Evolutionary conservation across 345 rosid genomes (phyloP), one percentile per base, ranked within the genome.

Genomic region (Bruguiera sexangula): DNA sequence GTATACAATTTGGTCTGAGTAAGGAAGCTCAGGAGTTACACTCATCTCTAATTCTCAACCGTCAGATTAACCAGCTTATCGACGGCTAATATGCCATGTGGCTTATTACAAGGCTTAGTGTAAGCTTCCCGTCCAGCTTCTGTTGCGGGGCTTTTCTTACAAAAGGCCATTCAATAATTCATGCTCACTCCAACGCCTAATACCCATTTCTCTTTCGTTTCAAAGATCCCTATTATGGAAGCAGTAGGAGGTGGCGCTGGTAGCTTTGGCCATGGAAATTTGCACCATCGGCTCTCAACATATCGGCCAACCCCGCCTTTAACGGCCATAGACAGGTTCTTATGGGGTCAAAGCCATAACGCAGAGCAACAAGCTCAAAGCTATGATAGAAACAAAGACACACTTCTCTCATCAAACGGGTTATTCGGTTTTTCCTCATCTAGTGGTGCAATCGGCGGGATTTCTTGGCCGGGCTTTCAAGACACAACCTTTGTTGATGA

Each of bases 281-380:
- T 70, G 50, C 66, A 63, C 8, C 59, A 65, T 22, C 72, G 63
- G 30, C 67, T 74, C 20, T 52, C 73, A 2, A 6, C n/a, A 18
- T 76, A 70, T 53, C 81, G 77, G 24, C 79, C 89, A 48, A 71
- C 75, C 51, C 86, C 88, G 5, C 97, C 93, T 30, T 72, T 91
- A 72, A 87, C 97, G 19, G 95, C 98, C 65, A 84, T 85, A 20
- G 97, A 91, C 24, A 86, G 92, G 75, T 94, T 91, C 73, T 70
- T 91, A 63, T 80, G 81, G 80, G 84, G 92, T 31, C 82, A 85
- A 73, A 82, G 74, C 78, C 60, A 65, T 36, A 50, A 24, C 21
- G 16, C 80, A 34, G 59, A 69, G 68, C 75, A 77, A 30, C 81
- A 75, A 16, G 51, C 46, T 16, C 79, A 74, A 64, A 73, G 16